These are phyloP conservation scores for Leishmania tarentolae DNA, from an alignment of 208 protist genomes.

Conservation along the genomic window DNA sequence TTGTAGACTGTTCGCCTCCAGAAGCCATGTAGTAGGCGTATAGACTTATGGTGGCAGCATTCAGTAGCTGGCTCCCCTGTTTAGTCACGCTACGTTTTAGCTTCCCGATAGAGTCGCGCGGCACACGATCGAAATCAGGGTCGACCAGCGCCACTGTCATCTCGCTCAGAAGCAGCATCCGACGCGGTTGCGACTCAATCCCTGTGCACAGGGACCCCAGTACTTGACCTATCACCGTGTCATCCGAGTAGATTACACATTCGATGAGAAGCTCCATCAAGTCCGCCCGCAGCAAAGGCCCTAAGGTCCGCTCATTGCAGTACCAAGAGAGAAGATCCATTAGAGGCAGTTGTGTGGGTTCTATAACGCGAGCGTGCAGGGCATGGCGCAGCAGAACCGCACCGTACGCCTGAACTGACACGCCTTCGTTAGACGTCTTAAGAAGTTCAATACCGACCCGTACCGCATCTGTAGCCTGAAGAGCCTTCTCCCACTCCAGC, in stretches of 20 bases:
- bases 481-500: conserved; percentile 52
- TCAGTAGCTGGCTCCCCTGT: conserved; percentile 37
- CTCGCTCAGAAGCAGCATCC: conserved; percentile 50
- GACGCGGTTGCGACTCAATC: conserved; percentile 27
- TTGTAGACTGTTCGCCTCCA: conserved; percentile 36
- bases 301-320: conserved; percentile 53
- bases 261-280: conserved; percentile 72
- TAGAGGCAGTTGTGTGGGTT: conserved; percentile 43
- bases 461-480: conserved; percentile 35
- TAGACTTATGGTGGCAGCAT: conserved; percentile 43
- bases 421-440: conserved; percentile 36
- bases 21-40: conserved; percentile 61
- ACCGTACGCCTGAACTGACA: conserved; percentile 78
- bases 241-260: conserved; percentile 49
- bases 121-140: conserved; percentile 61
- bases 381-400: conserved; percentile 71
- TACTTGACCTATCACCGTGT: conserved; percentile 22
- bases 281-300: conserved; percentile 46
- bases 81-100: conserved; percentile 33
- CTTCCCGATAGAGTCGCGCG: conserved; percentile 39
- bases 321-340: conserved; percentile 77
- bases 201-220: conserved; percentile 13
- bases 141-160: conserved; percentile 44
- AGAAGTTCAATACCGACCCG: conserved; percentile 67
- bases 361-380: conserved; percentile 35